phyloP scores from a whole-genome alignment of 306 rosid genomes.

The Vigna trinervia region DNA sequence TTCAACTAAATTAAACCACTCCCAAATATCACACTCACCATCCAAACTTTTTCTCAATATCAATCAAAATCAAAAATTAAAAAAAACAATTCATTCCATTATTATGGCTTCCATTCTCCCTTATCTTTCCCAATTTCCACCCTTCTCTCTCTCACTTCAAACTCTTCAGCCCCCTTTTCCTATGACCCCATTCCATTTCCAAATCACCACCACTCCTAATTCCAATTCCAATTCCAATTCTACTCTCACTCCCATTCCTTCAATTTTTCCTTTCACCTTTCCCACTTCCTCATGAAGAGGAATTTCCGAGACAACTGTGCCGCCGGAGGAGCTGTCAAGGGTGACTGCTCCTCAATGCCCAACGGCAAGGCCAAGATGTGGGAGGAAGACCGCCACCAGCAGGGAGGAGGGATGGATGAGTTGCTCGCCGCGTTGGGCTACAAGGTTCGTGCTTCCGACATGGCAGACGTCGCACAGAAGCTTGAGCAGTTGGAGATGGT shows the following conservation, averaged over 20 bases:
- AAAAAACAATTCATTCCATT: slow-evolving; percentile 44
- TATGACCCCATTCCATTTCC: neutral
- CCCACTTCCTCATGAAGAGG: slow-evolving; percentile 54
- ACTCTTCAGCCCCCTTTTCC: neutral
- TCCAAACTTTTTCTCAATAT: neutral
- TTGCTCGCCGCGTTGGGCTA: slow-evolving; percentile 73
- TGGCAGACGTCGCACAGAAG: slow-evolving; percentile 82
- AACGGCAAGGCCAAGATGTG: slow-evolving; percentile 56
- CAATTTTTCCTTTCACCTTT: too few species aligned
- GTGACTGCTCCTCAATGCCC: slow-evolving; percentile 50
- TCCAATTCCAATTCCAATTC: neutral
- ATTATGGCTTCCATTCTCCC: slow-evolving; percentile 72
- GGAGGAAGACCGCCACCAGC: slow-evolving; percentile 38
- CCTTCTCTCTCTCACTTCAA: slow-evolving; percentile 9
- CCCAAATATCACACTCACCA: slow-evolving; percentile 23
- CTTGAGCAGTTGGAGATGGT: slow-evolving; percentile 83
- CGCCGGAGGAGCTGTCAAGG: slow-evolving; percentile 10
- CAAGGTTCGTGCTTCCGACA: slow-evolving; percentile 74
- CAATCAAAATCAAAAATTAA: neutral
- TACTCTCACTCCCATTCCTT: neutral
- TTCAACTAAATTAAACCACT: slow-evolving; percentile 14
- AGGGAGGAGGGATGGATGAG: slow-evolving; percentile 62
- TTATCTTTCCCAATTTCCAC: slow-evolving; percentile 67
- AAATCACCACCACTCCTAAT: neutral
- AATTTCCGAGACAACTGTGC: slow-evolving; percentile 41